These are phyloP conservation scores for Heterobasidion annosum DNA, from an alignment of 1,284 basidiomycete genomes.

Conservation along the genomic window DNA sequence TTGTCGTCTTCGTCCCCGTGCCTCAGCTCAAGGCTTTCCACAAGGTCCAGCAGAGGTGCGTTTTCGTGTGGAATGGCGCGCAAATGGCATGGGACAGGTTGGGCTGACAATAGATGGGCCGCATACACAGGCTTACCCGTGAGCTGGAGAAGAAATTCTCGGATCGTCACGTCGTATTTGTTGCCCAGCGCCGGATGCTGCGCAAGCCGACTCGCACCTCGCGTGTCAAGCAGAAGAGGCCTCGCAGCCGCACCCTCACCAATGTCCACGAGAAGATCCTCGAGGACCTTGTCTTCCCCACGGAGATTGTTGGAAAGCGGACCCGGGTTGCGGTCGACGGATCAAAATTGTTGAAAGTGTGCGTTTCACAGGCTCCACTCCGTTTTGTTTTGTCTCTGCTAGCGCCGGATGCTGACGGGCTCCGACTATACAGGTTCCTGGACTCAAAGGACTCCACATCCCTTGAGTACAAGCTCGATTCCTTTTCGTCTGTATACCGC, in stretches of 20 bases:
- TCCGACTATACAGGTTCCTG: slow-evolving; percentile 61
- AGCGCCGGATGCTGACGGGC: slow-evolving; percentile 1
- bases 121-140: slow-evolving; percentile 76
- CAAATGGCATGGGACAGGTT: not conserved
- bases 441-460: slow-evolving; percentile 98
- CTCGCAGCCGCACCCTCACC: slow-evolving; percentile 94
- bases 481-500: slow-evolving; percentile 92
- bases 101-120: not conserved
- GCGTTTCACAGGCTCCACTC: slow-evolving; percentile 28
- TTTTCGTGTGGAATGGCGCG: slow-evolving; percentile 9
- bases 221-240: slow-evolving; percentile 92
- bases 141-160: slow-evolving; percentile 99
- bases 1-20: slow-evolving; percentile 97
- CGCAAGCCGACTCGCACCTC: slow-evolving; percentile 95
- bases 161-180: slow-evolving; percentile 96
- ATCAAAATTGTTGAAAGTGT: slow-evolving; percentile 93
- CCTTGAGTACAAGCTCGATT: slow-evolving; percentile 99
- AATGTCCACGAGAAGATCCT: slow-evolving; percentile 97
- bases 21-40: slow-evolving; percentile 98
- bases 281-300: slow-evolving; percentile 98
- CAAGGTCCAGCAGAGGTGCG: slow-evolving; percentile 96
- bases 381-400: slow-evolving; percentile 1
- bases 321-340: slow-evolving; percentile 88
- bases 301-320: slow-evolving; percentile 98
- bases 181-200: slow-evolving; percentile 98